Evolutionary conservation across 108 stramenopile species (phyloP), one percentile per base, ranked within the genome.

Genomic region (Phaeodactylum tricornutum): DNA sequence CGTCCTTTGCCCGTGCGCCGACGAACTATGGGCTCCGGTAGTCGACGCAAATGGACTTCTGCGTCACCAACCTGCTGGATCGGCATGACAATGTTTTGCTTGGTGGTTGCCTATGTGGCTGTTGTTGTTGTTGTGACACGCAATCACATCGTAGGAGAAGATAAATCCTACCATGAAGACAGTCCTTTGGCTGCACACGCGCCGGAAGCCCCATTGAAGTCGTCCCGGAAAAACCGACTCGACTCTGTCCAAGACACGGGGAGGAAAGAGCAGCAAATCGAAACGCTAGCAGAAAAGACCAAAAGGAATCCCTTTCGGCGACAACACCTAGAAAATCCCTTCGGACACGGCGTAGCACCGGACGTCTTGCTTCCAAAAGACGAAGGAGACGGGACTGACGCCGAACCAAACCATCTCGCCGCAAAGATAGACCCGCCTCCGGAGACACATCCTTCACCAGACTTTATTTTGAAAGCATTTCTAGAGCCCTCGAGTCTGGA

Each of bases 401-500:
- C 40, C 23, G 6, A 47, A 27, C 28, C 8, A 7, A 15, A 7
- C 15, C 28, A 9, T 16, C 8, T 16, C 8, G 39, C 36, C 6
- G 30, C 12, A 11, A 7, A 40, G n/a, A 2, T 29, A 11, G 41
- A 44, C 31, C 23, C 17, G 16, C 41, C 54, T 9, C 2, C 44
- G 7, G 16, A 34, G 16, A 2, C 24, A n/a, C 53, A 55, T 55
- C 53, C 53, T n/a, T 30, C 40, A 19, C 47, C 51, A 12, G 16
- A 39, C 4, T 24, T 41, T 41, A 29, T 64, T 23, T 43, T 66
- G 39, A 57, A 23, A 1, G 69, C 73, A 14, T 66, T 57, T 40
- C 15, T 74, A 32, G 72, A 74, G 43, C 67, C 57, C 0, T 35
- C 66, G 5, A 23, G 66, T 38, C 45, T 44, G 15, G 15, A 32